These are phyloP conservation scores for Metschnikowia similis DNA, from an alignment of 805 yeast genomes.

Conservation along the genomic window DNA sequence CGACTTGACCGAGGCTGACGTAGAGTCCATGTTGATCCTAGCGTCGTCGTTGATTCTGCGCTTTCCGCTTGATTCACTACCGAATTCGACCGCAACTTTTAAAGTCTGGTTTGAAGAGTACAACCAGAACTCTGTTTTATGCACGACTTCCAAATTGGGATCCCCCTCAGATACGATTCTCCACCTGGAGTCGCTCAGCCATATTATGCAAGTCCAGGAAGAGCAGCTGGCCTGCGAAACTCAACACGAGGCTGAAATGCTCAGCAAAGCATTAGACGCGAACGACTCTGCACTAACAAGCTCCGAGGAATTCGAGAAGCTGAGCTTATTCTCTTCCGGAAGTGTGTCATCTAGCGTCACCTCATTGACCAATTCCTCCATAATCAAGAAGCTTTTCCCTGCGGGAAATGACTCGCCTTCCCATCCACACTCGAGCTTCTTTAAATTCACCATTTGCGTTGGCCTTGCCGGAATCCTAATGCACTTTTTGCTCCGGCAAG, in stretches of 20 bases:
- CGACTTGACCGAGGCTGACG: slow-evolving; percentile 23
- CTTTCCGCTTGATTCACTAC: slow-evolving; percentile 21
- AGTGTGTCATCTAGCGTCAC: slow-evolving; percentile 3
- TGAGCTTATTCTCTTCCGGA: slow-evolving; percentile 34
- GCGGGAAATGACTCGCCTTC: not conserved
- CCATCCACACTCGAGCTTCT: slow-evolving; percentile 20
- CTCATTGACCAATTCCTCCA: not conserved
- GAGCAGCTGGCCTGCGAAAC: slow-evolving; percentile 27
- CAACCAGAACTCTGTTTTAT: slow-evolving; percentile 30
- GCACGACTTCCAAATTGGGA: slow-evolving; percentile 27
- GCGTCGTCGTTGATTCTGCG: slow-evolving; percentile 24
- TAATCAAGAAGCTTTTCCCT: not conserved
- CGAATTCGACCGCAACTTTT: slow-evolving; percentile 21
- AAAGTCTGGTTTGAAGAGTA: slow-evolving; percentile 33
- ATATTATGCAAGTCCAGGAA: slow-evolving; percentile 24
- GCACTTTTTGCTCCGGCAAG: slow-evolving; percentile 30
- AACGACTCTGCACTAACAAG: slow-evolving; percentile 8
- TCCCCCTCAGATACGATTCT: not conserved
- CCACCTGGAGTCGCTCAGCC: not conserved
- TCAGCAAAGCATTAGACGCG: slow-evolving; percentile 20
- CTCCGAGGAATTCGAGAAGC: slow-evolving; percentile 11
- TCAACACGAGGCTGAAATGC: slow-evolving; percentile 23
- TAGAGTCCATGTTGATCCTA: slow-evolving; percentile 23
- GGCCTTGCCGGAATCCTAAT: slow-evolving; percentile 37
- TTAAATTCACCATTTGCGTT: slow-evolving; percentile 33